phyloP scores from a whole-genome alignment of 2,329 filamentous ascomycete genomes.

The Cryphonectria nitschkei region DNA sequence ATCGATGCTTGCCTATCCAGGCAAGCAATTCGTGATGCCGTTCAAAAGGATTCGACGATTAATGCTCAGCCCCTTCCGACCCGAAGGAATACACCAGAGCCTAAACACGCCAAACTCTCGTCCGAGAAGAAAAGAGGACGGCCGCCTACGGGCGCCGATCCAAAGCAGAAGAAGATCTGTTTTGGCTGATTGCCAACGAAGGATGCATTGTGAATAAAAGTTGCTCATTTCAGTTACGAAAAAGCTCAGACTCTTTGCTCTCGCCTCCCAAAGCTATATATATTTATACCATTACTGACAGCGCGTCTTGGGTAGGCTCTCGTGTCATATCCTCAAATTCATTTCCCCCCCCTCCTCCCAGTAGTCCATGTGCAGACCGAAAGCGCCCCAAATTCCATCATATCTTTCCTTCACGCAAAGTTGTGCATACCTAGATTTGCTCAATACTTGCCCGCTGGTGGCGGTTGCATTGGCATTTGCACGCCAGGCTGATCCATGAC shows the following conservation, averaged over 20 bases:
- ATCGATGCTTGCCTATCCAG: slow-evolving; percentile 90
- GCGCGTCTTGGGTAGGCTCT: not conserved
- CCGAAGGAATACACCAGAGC: slow-evolving; percentile 41
- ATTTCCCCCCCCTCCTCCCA: not conserved
- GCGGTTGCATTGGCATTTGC: slow-evolving; percentile 13
- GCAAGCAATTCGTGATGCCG: slow-evolving; percentile 81
- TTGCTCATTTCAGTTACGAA: not conserved
- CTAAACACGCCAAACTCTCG: slow-evolving; percentile 41
- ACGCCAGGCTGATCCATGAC: slow-evolving; percentile 4
- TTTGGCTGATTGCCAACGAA: slow-evolving; percentile 46
- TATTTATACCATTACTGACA: not conserved
- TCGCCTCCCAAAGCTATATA: not conserved
- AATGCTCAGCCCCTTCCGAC: slow-evolving; percentile 28
- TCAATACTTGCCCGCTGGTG: slow-evolving; percentile 2
- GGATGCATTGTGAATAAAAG: not conserved
- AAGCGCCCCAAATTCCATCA: not conserved
- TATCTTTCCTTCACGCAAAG: not conserved
- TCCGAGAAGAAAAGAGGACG: slow-evolving; percentile 46
- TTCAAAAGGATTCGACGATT: slow-evolving; percentile 56
- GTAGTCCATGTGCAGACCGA: not conserved
- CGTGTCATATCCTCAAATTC: not conserved
- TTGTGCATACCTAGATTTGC: not conserved
- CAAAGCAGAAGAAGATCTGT: slow-evolving; percentile 55
- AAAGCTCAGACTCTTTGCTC: not conserved
- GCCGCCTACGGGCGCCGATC: slow-evolving; percentile 40